phyloP scores from a whole-genome alignment of 345 rosid species.

The Eucalyptus tenuipes region DNA sequence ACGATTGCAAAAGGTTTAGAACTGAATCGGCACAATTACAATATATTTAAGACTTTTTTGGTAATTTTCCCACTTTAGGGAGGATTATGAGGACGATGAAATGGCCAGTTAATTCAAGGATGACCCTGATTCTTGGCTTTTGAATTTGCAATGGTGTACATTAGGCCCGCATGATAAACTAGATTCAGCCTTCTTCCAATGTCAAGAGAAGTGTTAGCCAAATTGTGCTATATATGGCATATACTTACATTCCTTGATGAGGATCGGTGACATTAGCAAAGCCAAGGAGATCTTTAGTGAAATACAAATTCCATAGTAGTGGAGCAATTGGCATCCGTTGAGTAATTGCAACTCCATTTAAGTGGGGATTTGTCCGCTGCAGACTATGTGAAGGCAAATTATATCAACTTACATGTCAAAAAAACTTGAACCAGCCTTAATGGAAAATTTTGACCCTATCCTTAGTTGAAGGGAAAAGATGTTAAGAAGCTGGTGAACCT shows the following conservation, averaged over 20 bases:
- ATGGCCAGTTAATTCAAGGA: background rate
- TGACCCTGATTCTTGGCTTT: background rate
- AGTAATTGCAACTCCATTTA: slow-evolving; percentile 53
- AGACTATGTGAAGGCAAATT: slow-evolving; percentile 39
- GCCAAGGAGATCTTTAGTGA: slow-evolving; percentile 50
- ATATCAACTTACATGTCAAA: slow-evolving; percentile 57
- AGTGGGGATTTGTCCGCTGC: slow-evolving; percentile 43
- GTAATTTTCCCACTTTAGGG: slow-evolving; percentile 35
- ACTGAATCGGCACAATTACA: fast-evolving
- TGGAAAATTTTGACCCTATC: slow-evolving; percentile 51
- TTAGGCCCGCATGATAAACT: background rate
- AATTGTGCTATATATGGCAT: slow-evolving; percentile 11
- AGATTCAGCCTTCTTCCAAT: background rate
- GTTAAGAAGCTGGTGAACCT: slow-evolving; percentile 41
- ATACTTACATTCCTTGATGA: slow-evolving; percentile 58
- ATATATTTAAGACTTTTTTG: too few relatives aligned
- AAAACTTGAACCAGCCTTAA: slow-evolving; percentile 38
- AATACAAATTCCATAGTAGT: slow-evolving; percentile 23
- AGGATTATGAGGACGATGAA: slow-evolving; percentile 61
- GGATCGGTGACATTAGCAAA: slow-evolving; percentile 35
- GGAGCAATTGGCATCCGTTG: slow-evolving; percentile 39
- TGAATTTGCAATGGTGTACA: background rate
- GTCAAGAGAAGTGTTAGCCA: background rate
- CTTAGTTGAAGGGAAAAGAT: slow-evolving; percentile 37
- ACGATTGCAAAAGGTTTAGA: too few relatives aligned